Base-by-base conservation (phyloP, 805 yeast genomes). In the Candida cerambycidarum region DNA sequence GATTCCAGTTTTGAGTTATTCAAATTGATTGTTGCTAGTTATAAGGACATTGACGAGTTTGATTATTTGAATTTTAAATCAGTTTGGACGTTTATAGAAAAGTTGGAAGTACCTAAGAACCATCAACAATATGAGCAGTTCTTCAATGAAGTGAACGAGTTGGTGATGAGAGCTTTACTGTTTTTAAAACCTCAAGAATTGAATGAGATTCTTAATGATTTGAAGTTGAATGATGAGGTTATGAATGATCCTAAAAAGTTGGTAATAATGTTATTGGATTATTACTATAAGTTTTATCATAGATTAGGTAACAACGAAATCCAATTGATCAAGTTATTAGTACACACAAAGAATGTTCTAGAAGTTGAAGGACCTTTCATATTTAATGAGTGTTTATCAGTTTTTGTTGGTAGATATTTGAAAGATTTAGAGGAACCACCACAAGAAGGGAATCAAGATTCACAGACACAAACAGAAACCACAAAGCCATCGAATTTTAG, bases 1-100 rank as follows among this genome's bases (percentile, higher is more conserved):
- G 67, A 61, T 10, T 51, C 63, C 1, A 65, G 63, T 0, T 63
- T 57, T 36, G 74, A 69, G 36, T 46, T 70, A 8, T 69, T 68
- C 53, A 59, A 60, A 38, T 52, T 68, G 27, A 51, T 68, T 9
- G 50, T 69, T 12, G 29, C 46, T 11, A 65, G 56, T 30, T 70
- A 66, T 43, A 63, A 62, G 39, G 75, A 69, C 42, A 52, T 67
- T 13, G 51, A 72, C 21, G 75, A 70, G 33, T 56, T 53, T 9
- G 69, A 65, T 43, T 54, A 55, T 31, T 64, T 59, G 42, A 51
- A 59, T 16, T 71, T 70, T 45, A 47, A 46, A 8, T 52, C 53
- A 2, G 47, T 69, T 2, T 70, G 75, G 75, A 48, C 38, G 11
- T 69, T 69, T 36, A 62, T 69, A 11, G 32, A 31, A 5, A 42